Evolutionary conservation across 768 basidiomycete genomes (phyloP), one percentile per base, ranked within the genome.

Genomic region (Suillus bovinus): DNA sequence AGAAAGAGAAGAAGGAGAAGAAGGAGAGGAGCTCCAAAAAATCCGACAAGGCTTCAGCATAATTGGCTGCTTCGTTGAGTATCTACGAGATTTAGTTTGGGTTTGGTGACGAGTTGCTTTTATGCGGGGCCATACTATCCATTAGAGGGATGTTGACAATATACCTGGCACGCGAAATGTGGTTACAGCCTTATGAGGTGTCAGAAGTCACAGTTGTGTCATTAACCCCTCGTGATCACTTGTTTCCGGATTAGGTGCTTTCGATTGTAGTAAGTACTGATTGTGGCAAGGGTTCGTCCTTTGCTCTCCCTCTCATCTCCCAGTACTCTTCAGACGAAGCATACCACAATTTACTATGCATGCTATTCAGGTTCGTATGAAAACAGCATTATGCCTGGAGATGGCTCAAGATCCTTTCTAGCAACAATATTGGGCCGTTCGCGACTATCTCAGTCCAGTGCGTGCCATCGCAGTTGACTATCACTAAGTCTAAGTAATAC

Each of bases 401-500:
- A 38, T 60, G 14, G 20, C 61, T 58, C 27, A 49, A 56, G 34
- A 27, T 39, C 38, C 20, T 56, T 38, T 66, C 27, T 69, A 96
- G 95, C 91, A 92, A 79, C 92, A 94, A 81, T 90, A 90, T 76
- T 95, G 93, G 88, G 88, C 91, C 17, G 88, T 97, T 63, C 88
- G 96, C 69, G 96, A 98, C 74, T 95, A 96, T 76, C 88, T 99
- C 63, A 91, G 89, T 69, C 93, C 92, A 22, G 93, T 93, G 77
- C 74, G 90, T 79, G 67, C 56, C 33, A 53, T 38, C 42, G 54
- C 63, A 63, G n/a, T 56, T 63, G 66, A 64, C 54, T 11, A 58
- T 44, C 62, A 67, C 64, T 64, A 17, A 61, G 14, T 46, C 41
- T 73, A 70, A 71, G 64, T 71, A 69, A 65, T 67, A 47, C 65